Percentiles rank a stretch among this genome's conserved stretches.
Evolutionary conservation across 345 rosid genomes (phyloP).

Genomic region (Capsella bursapastoris): DNA sequence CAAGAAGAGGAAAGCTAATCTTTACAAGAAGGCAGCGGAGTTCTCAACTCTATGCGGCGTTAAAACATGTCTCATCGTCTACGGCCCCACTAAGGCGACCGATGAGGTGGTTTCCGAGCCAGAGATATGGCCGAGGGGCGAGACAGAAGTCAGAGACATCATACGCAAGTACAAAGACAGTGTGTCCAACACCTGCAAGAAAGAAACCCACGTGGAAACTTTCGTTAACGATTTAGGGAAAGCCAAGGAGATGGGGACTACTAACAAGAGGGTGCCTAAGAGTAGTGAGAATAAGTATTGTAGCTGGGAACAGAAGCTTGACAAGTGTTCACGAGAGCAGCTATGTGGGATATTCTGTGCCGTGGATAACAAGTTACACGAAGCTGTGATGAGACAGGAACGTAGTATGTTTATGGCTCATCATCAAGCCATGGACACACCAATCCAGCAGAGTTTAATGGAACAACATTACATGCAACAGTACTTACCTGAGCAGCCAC

Average conservation of each 20-base stretch:
- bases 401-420: conserved; percentile 26
- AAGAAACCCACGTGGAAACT: conserved; percentile 29
- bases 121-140: conserved; percentile 46
- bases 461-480: conserved; percentile 35
- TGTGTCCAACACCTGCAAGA: conserved; percentile 24
- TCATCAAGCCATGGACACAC: conserved; percentile 35
- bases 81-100: conserved; percentile 39
- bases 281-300: conserved; percentile 22
- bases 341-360: conserved; percentile 25
- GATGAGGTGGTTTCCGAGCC: conserved; percentile 36
- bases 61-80: conserved; percentile 45
- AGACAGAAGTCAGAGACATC: conserved; percentile 33
- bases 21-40: conserved; percentile 46
- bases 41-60: conserved; percentile 51
- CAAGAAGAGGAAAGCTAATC: conserved; percentile 45
- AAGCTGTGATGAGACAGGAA: conserved; percentile 28
- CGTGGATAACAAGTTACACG: conserved; percentile 39
- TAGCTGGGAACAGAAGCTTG: conserved; percentile 39
- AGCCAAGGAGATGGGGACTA: neutral
- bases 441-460: conserved; percentile 7
- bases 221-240: conserved; percentile 33
- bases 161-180: conserved; percentile 38
- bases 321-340: conserved; percentile 43
- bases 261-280: conserved; percentile 9
- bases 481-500: conserved; percentile 29